Percentiles rank a stretch among this genome's conserved stretches.
Conservation (phyloP, 1,139 yeast genomes). For the Candida glucosophila region DNA sequence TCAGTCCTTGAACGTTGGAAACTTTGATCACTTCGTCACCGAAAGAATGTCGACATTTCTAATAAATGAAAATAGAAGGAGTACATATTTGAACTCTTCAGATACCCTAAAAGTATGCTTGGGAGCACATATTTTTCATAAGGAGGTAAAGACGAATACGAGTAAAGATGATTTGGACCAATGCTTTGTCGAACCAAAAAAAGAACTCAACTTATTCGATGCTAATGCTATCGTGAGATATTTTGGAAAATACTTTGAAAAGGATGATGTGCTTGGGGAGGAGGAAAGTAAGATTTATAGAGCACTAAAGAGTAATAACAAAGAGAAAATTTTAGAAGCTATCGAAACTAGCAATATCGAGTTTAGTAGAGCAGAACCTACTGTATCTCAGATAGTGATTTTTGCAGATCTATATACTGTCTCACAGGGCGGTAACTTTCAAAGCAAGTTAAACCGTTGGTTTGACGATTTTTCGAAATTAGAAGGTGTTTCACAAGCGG, state of each 20-base stretch:
- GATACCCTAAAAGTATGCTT: slow-evolving; percentile 55
- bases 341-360: too few relatives aligned
- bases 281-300: slow-evolving; percentile 28
- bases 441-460: slow-evolving; percentile 26
- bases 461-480: slow-evolving; percentile 27
- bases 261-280: slow-evolving; percentile 12
- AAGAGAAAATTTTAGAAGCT: slow-evolving; percentile 5
- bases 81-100: slow-evolving; percentile 32
- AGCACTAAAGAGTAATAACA: slow-evolving; percentile 22
- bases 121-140: slow-evolving; percentile 34
- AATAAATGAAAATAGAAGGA: slow-evolving; percentile 35
- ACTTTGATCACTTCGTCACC: too few relatives aligned
- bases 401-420: slow-evolving; percentile 36
- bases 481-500: slow-evolving; percentile 29
- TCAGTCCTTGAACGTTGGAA: too few relatives aligned
- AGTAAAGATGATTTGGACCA: slow-evolving; percentile 27
- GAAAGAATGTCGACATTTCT: slow-evolving; percentile 14
- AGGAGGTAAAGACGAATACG: slow-evolving; percentile 19
- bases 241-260: slow-evolving; percentile 40
- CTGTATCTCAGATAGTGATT: slow-evolving; percentile 37
- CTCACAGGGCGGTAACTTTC: slow-evolving; percentile 3
- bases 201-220: slow-evolving; percentile 52
- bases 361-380: slow-evolving; percentile 14
- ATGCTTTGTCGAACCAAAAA: slow-evolving; percentile 23
- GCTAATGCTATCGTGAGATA: slow-evolving; percentile 79